Evolutionary conservation across 2,329 filamentous ascomycete species (phyloP), one percentile per base, ranked within the genome.

Genomic region (Chaetoscypha palmicola): DNA sequence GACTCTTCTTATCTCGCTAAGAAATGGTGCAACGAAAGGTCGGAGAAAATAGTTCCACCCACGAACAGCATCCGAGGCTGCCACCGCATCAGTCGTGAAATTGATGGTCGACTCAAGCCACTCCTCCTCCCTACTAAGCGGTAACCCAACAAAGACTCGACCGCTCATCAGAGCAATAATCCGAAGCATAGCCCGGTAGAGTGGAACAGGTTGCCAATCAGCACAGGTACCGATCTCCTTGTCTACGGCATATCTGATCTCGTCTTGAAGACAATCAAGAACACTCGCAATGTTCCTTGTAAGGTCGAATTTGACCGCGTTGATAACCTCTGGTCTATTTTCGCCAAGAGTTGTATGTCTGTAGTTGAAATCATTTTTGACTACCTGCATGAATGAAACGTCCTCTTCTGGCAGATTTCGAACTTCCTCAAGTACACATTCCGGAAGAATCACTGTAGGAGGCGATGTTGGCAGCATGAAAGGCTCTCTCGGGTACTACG

Each of bases 121-220:
- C 21, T 59, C 53, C 19, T 58, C 51, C 0, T 59, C 47, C 5
- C 58, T 33, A 20, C 54, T 55, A 3, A 59, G 28, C 1, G 52
- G 54, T 2, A 38, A 38, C 2, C 57, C 55, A 20, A 59, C 58
- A 20, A 59, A 59, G 1, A 55, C 49, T 5, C 57, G 42, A 3
- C 55, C 71, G 26, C 63, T 65, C 10, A 68, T 50, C 2, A 63
- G 52, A 3, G 68, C 63, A 2, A 71, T 61, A 23, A 69, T 61
- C 2, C 58, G 49, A 46, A 62, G 56, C 34, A 69, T 55, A 5
- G 60, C 64, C 3, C 58, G 53, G 24, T 65, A 62, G 2, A 56
- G 20, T 19, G 24, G 17, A 5, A 53, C 23, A 3, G 47, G 28
- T 5, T 54, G 62, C 66, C 66, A 69, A 39, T 66, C 64, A 8